Percentiles rank a stretch among this genome's conserved stretches.
Conservation (phyloP, 164 flowering plant species). For the Kalanchoe fedtschenkoi region DNA sequence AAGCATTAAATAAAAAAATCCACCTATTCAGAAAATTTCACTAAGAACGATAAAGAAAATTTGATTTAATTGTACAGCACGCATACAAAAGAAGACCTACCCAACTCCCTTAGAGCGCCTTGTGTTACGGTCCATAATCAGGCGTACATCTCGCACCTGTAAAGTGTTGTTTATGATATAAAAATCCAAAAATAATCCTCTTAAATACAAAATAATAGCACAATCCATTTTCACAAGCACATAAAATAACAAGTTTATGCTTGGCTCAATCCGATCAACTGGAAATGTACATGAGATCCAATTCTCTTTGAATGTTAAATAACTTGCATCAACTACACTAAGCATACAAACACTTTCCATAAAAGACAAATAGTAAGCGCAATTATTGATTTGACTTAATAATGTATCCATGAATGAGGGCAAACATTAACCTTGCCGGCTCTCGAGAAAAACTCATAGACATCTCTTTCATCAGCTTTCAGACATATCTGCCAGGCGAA, state of each 20-base stretch:
- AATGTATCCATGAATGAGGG: background rate
- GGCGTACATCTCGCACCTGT: conserved; percentile 68
- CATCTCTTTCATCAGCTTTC: conserved; percentile 90
- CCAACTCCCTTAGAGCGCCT: conserved; percentile 76
- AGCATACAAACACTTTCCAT: background rate
- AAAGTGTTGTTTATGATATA: background rate
- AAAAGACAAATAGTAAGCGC: background rate
- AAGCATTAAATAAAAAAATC: too few relatives aligned
- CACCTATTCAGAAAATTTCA: too few relatives aligned
- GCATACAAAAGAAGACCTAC: conserved; percentile 25
- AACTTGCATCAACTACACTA: too few relatives aligned
- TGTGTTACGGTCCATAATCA: conserved; percentile 64
- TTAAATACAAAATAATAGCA: too few relatives aligned
- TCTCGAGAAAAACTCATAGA: conserved; percentile 86
- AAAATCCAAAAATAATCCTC: background rate
- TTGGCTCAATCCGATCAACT: too few relatives aligned
- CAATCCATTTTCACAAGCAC: background rate
- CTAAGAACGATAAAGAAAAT: too few relatives aligned
- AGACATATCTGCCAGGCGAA: conserved; percentile 44
- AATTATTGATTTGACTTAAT: conserved; percentile 2
- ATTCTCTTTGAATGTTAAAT: too few relatives aligned
- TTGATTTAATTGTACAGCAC: background rate
- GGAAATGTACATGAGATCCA: background rate
- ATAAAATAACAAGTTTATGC: too few relatives aligned
- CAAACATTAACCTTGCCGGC: conserved; percentile 76